Conservation (phyloP, 1,284 basidiomycete species). For the Neolentinus lepideus region DNA sequence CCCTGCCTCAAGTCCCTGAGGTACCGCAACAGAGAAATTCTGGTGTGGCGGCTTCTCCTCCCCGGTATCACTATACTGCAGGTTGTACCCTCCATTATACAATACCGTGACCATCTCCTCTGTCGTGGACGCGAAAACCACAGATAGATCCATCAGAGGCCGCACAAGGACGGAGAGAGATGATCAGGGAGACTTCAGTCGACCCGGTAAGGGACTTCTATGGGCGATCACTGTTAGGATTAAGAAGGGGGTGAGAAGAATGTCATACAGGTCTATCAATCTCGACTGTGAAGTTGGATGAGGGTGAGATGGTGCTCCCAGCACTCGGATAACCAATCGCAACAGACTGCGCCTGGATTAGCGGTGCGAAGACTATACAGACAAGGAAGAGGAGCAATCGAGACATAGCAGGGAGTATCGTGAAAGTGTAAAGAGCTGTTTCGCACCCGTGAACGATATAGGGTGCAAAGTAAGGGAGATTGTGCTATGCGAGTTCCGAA, state of each 20-base stretch:
- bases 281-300: neutral
- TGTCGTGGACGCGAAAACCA: neutral
- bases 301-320: neutral
- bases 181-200: neutral
- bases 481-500: no score
- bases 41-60: neutral
- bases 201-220: neutral
- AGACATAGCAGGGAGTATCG: no score
- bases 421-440: no score
- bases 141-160: neutral
- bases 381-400: no score
- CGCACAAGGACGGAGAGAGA: neutral
- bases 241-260: neutral
- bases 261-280: neutral
- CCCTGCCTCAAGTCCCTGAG: neutral
- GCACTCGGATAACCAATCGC: neutral
- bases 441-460: no score
- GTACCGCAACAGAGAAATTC: neutral
- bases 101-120: neutral
- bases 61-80: neutral
- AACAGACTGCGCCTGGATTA: neutral
- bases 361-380: neutral
- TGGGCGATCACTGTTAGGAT: neutral
- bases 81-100: neutral
- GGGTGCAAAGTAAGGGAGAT: no score